These are phyloP conservation scores for Neurospora pannonica DNA, from an alignment of 495 filamentous ascomycete genomes.

Conservation along the genomic window DNA sequence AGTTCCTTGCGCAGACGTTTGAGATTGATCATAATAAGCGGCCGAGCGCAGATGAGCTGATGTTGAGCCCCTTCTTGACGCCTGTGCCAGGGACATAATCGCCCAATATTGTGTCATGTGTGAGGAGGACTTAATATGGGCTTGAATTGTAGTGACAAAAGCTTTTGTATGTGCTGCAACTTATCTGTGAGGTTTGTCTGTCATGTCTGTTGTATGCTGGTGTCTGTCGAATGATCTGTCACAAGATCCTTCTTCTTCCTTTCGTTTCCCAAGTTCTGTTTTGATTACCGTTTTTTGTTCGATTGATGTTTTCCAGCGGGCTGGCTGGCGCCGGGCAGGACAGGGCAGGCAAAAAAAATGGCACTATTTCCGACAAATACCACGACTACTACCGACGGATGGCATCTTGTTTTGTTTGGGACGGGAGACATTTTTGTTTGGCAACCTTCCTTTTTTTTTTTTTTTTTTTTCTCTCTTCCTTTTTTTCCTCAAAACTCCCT, in stretches of 20 bases:
- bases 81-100: slow-evolving; percentile 35
- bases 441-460: background rate
- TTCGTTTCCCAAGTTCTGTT: background rate
- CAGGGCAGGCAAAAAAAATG: background rate
- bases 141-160: background rate
- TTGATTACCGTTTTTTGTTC: background rate
- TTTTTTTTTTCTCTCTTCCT: background rate
- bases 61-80: slow-evolving; percentile 70
- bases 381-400: background rate
- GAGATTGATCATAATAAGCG: slow-evolving; percentile 88
- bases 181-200: background rate
- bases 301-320: background rate
- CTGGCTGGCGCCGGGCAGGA: background rate
- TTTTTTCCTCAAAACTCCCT: background rate
- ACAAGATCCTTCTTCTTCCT: background rate
- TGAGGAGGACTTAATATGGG: background rate
- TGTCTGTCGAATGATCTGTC: background rate
- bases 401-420: background rate
- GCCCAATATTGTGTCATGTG: background rate
- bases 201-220: background rate
- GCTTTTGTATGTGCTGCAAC: background rate
- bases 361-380: background rate
- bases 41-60: slow-evolving; percentile 82
- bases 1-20: slow-evolving; percentile 83
- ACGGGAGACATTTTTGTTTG: background rate